These are phyloP conservation scores for Alternaria brassicicola DNA, from an alignment of 2,329 filamentous ascomycete species.

Conservation along the genomic window DNA sequence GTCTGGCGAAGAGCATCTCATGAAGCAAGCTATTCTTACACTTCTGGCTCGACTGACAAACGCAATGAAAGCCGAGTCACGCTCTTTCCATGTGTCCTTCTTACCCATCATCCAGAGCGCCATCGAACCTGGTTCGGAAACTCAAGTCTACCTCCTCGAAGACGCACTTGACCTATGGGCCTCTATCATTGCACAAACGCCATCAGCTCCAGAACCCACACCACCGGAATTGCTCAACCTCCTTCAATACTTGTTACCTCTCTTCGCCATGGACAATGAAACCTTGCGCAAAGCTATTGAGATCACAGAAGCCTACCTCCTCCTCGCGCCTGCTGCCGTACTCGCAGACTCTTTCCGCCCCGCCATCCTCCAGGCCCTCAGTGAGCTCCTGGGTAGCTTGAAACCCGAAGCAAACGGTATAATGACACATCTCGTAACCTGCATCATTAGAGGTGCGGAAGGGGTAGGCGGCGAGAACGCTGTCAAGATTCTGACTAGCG, in stretches of 20 bases:
- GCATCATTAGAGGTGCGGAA: conserved; percentile 58
- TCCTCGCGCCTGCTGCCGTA: conserved; percentile 56
- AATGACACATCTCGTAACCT: conserved; percentile 55
- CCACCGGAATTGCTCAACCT: conserved; percentile 52
- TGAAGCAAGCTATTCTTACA: conserved; percentile 91
- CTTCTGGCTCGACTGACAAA: conserved; percentile 85
- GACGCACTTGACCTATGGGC: conserved; percentile 91
- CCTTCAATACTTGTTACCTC: conserved; percentile 53
- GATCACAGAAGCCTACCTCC: conserved; percentile 57
- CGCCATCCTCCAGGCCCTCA: conserved; percentile 48
- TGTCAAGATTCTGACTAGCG: conserved; percentile 58
- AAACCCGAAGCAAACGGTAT: conserved; percentile 56
- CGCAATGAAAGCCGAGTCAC: conserved; percentile 79
- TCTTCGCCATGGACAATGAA: conserved; percentile 58
- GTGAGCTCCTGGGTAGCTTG: conserved; percentile 54
- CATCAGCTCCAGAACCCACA: conserved; percentile 50
- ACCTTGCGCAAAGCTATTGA: conserved; percentile 56
- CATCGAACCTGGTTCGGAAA: conserved; percentile 71
- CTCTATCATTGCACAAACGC: conserved; percentile 70
- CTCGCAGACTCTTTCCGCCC: conserved; percentile 52
- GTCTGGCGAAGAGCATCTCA: conserved; percentile 84
- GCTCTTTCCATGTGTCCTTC: conserved; percentile 78
- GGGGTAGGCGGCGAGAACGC: conserved; percentile 58
- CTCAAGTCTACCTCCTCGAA: conserved; percentile 77
- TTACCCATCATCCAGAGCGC: conserved; percentile 83